Percentiles rank a stretch among this genome's conserved stretches.
Conservation (phyloP, 306 rosid genomes). For the Cicer pinnatifidum region DNA sequence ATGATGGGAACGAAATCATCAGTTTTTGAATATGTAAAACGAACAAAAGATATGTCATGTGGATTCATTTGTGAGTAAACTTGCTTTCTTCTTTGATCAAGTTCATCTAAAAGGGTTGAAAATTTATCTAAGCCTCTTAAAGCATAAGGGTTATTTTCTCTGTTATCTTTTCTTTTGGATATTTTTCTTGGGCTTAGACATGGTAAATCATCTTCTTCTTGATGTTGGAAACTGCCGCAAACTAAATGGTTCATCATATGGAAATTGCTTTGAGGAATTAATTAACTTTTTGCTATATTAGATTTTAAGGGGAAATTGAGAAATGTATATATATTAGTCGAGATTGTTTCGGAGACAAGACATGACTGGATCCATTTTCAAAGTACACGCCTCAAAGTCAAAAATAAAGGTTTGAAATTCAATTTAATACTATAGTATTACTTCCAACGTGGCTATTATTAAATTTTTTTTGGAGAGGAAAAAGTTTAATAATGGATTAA, state of each 20-base stretch:
- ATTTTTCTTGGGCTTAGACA: conserved; percentile 56
- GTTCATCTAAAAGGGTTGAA: conserved; percentile 79
- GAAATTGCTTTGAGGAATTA: neutral
- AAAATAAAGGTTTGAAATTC: conserved; percentile 50
- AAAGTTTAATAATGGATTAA: conserved; percentile 2
- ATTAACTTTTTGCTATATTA: neutral
- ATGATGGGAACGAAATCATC: conserved; percentile 80
- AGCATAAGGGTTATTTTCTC: conserved; percentile 66
- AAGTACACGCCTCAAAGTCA: conserved; percentile 44
- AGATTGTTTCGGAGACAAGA: neutral
- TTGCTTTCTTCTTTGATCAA: conserved; percentile 70
- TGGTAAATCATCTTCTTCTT: conserved; percentile 50
- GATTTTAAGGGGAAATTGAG: conserved; percentile 29
- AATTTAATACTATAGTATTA: neutral
- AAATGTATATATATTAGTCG: neutral
- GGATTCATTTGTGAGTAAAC: conserved; percentile 65
- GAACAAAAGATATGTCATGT: conserved; percentile 63
- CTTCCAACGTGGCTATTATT: conserved; percentile 45
- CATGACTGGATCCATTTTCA: conserved; percentile 53
- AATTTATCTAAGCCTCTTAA: conserved; percentile 80
- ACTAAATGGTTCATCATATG: conserved; percentile 56
- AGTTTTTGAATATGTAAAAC: conserved; percentile 62
- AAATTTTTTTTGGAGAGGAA: conserved; percentile 46
- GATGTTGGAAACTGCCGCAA: conserved; percentile 56
- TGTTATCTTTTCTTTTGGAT: conserved; percentile 53